Base-by-base conservation (phyloP, 2,329 filamentous ascomycete genomes). In the Coniella lustricola region DNA sequence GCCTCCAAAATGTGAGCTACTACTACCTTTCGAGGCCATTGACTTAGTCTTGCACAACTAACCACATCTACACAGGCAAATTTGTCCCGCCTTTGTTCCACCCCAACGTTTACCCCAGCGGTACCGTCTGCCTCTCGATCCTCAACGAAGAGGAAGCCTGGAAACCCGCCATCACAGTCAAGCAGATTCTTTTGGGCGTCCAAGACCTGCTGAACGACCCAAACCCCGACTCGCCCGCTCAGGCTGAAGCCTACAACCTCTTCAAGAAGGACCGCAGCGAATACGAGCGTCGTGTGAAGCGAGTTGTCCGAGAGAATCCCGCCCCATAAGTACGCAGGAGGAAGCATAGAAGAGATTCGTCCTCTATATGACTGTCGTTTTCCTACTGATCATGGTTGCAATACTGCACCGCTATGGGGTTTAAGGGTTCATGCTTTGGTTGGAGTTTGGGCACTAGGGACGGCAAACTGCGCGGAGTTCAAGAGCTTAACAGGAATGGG, bases 131-230 rank as follows among this genome's bases (percentile, higher is more conserved):
- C 64, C 78, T 98, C 18, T 95, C 89, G 22, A 98, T 98, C 57
- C 72, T 98, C 56, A 98, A 97, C 70, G 94, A 98, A 67, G 93
- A 98, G 60, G 93, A 98, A 66, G 90, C 87, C 7, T 98, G 94
- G 93, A 94, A 95, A 67, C 94, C 93, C 1, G 91, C 93, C 7
- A 98, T 98, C 62, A 98, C 93, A 0, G 89, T 98, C 66, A 97
- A 96, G 71, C 90, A 97, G 69, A 97, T 98, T 55, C 79, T 97
- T 5, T 77, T 97, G 1, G 93, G 93, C 42, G 95, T 98, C 50
- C 93, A 98, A 67, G 91, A 95, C 60, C 79, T 98, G 2, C 82
- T 98, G 35, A 85, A 98, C 65, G 91, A 96, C 60, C 93, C 94
- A 14, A 98, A 98, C 64, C 93, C 91, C 3, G 93, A 98, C 44